Percentiles rank a stretch among this genome's conserved stretches.
Evolutionary conservation across 2,329 filamentous ascomycete species (phyloP).

Genomic region (Sporothrix pseudoabietina): DNA sequence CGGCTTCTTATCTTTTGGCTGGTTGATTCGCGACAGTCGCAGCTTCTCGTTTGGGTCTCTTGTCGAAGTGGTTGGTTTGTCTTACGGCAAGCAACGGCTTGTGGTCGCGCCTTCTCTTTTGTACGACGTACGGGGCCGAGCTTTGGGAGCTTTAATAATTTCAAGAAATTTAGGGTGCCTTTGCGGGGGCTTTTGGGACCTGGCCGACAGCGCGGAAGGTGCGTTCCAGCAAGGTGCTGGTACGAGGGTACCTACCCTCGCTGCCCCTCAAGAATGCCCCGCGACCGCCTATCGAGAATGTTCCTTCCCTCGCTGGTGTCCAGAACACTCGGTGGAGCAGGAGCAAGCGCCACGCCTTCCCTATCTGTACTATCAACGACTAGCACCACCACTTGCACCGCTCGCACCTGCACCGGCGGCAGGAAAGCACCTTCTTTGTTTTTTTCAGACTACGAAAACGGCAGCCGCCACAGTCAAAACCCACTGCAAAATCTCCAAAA

Average conservation of each 20-base stretch:
- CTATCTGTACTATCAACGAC: slow-evolving; percentile 12
- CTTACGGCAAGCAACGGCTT: neutral
- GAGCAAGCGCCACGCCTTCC: slow-evolving; percentile 19
- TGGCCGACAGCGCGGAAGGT: neutral
- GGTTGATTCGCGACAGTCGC: slow-evolving; percentile 15
- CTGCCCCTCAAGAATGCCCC: slow-evolving; percentile 30
- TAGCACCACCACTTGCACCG: slow-evolving; percentile 13
- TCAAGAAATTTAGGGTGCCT: neutral
- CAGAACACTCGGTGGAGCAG: slow-evolving; percentile 14
- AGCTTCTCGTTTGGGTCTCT: slow-evolving; percentile 11
- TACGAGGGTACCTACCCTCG: neutral
- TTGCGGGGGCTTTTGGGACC: neutral
- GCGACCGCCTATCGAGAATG: slow-evolving; percentile 33
- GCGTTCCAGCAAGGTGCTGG: neutral
- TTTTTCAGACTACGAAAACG: slow-evolving; percentile 15
- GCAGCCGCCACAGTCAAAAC: neutral
- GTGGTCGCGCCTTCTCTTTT: slow-evolving; percentile 14
- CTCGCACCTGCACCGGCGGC: neutral
- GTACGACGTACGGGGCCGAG: neutral
- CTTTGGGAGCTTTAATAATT: neutral
- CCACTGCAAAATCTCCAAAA: slow-evolving; percentile 15
- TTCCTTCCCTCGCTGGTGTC: slow-evolving; percentile 30
- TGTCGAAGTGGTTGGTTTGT: neutral
- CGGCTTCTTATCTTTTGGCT: slow-evolving; percentile 18
- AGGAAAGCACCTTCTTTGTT: neutral